Conservation (phyloP, 345 rosid species). For the Clarkia xantiana region DNA sequence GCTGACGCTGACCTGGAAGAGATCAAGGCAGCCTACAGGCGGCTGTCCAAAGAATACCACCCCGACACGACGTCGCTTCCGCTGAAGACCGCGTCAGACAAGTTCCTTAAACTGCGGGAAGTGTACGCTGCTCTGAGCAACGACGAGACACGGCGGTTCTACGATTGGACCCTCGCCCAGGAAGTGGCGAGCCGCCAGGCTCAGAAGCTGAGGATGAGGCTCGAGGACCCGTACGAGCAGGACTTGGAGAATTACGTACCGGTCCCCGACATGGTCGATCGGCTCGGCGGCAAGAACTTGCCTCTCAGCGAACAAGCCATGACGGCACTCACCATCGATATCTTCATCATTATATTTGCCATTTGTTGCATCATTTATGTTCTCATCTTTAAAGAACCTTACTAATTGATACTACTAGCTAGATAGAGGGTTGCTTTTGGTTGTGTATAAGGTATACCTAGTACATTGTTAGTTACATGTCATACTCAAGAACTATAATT, state of each 20-base stretch:
- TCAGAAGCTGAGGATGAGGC: conserved; percentile 54
- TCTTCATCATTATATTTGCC: conserved; percentile 33
- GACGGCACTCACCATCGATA: conserved; percentile 70
- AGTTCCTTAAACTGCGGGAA: conserved; percentile 63
- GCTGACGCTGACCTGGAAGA: conserved; percentile 70
- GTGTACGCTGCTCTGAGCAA: conserved; percentile 51
- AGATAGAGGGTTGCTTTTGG: too few species aligned
- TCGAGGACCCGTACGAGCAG: conserved; percentile 59
- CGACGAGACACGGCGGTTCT: conserved; percentile 56
- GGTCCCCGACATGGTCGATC: conserved; percentile 69
- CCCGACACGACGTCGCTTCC: conserved; percentile 93
- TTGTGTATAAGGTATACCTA: too few species aligned
- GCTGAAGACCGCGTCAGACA: conserved; percentile 63
- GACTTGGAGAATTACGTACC: conserved; percentile 32
- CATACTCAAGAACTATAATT: too few species aligned
- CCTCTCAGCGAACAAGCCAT: conserved; percentile 67
- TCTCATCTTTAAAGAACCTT: conserved; percentile 54
- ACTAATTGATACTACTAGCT: conserved; percentile 23
- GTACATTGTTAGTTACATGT: too few species aligned
- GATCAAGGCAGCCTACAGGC: conserved; percentile 72
- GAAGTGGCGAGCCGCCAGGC: conserved; percentile 74
- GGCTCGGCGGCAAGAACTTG: conserved; percentile 73
- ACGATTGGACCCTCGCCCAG: conserved; percentile 89
- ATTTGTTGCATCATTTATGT: conserved; percentile 51
- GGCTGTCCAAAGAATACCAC: conserved; percentile 82